phyloP scores from a whole-genome alignment of 192 early-diverging fungal species.

The Irineochytrium annulatum region DNA sequence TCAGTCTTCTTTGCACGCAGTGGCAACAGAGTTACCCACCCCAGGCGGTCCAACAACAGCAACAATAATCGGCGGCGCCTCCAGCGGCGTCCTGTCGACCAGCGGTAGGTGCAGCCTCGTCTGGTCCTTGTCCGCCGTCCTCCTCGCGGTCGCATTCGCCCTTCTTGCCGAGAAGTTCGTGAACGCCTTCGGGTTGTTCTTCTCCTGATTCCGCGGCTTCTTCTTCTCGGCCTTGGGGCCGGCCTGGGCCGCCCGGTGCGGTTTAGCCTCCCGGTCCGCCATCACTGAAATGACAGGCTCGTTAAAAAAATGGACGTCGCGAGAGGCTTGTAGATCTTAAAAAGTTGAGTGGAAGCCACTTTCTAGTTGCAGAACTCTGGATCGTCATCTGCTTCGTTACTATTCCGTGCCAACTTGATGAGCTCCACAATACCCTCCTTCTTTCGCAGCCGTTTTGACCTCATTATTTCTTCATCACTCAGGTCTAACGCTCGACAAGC shows the following conservation, averaged over 20 bases:
- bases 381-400: no score
- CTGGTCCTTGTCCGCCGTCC: constrained; percentile 79
- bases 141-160: constrained; percentile 73
- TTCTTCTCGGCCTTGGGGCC: constrained; percentile 86
- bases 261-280: constrained; percentile 53
- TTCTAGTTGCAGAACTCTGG: no score
- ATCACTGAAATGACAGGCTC: no score
- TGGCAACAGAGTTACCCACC: constrained; percentile 39
- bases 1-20: not conserved
- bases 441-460: no score
- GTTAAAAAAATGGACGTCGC: no score
- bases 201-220: constrained; percentile 50
- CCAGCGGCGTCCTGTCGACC: constrained; percentile 86
- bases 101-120: constrained; percentile 93
- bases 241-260: constrained; percentile 75
- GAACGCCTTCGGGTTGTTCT: constrained; percentile 78
- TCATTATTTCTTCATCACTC: no score
- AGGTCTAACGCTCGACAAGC: no score
- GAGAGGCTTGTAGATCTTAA: no score
- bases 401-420: no score
- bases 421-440: no score
- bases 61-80: constrained; percentile 87
- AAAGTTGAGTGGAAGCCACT: no score
- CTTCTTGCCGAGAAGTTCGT: constrained; percentile 44
- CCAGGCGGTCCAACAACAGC: constrained; percentile 95